Evolutionary conservation across 2,329 filamentous ascomycete species (phyloP).

Genomic region (Aspergillus phoenicis): DNA sequence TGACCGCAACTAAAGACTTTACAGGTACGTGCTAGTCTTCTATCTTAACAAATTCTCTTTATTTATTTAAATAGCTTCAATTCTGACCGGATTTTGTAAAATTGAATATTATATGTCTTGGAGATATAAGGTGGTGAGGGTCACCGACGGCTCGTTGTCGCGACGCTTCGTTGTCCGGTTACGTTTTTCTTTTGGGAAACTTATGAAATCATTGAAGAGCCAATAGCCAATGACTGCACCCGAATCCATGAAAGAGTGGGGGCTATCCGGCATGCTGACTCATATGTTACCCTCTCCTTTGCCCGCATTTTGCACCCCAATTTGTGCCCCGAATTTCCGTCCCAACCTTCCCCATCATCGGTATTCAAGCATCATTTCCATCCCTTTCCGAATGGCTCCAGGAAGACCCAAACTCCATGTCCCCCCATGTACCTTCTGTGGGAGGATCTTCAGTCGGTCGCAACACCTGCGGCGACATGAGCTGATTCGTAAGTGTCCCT

Average conservation of each 20-base stretch:
- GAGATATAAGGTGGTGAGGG: too few species aligned
- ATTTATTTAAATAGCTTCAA: too few species aligned
- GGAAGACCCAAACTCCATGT: background rate
- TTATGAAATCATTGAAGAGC: too few species aligned
- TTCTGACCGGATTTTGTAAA: too few species aligned
- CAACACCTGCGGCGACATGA: conserved; percentile 40
- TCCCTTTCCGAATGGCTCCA: background rate
- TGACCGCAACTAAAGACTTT: too few species aligned
- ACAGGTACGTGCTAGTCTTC: too few species aligned
- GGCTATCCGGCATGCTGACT: background rate
- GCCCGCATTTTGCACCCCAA: background rate
- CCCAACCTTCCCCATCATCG: background rate
- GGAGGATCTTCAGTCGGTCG: conserved; percentile 34
- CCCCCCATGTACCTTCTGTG: conserved; percentile 31
- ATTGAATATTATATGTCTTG: too few species aligned
- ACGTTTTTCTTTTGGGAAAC: too few species aligned
- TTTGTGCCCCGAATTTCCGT: background rate
- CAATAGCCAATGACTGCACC: too few species aligned
- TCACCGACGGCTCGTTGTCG: too few species aligned
- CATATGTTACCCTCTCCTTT: background rate
- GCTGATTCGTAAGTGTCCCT: conserved; percentile 16
- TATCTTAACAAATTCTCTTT: too few species aligned
- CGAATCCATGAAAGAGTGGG: background rate
- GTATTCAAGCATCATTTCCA: background rate
- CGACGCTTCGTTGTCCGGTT: too few species aligned